phyloP scores from a whole-genome alignment of 2,329 filamentous ascomycete genomes.

The Ascochyta fabae region DNA sequence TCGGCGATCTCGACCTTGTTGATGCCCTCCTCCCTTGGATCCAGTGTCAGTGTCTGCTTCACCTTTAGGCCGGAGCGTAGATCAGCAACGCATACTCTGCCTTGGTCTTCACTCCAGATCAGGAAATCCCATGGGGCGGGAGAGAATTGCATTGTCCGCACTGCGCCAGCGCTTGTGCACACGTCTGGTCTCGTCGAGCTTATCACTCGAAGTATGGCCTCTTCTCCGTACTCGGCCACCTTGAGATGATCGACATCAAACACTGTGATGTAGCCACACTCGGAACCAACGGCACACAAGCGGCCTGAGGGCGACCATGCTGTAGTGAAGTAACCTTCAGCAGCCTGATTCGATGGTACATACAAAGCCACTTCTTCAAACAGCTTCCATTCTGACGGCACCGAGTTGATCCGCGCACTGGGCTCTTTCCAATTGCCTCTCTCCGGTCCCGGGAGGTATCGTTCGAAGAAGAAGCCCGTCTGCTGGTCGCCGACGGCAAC shows the following conservation, averaged over 20 bases:
- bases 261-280: conserved; percentile 79
- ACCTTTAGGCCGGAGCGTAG: conserved; percentile 69
- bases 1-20: conserved; percentile 65
- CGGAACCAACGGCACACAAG: conserved; percentile 77
- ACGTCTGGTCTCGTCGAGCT: conserved; percentile 74
- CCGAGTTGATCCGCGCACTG: conserved; percentile 28
- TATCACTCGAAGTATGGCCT: conserved; percentile 77
- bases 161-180: conserved; percentile 70
- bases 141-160: conserved; percentile 90
- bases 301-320: conserved; percentile 76
- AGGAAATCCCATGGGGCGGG: conserved; percentile 89
- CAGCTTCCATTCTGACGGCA: conserved; percentile 49
- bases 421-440: conserved; percentile 33
- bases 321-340: conserved; percentile 73
- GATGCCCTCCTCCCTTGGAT: conserved; percentile 62
- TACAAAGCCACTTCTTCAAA: conserved; percentile 52
- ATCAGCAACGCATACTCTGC: conserved; percentile 76
- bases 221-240: conserved; percentile 53
- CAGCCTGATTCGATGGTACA: conserved; percentile 45
- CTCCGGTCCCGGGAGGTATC: conserved; percentile 48
- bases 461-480: conserved; percentile 81
- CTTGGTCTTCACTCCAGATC: conserved; percentile 91
- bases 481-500: conserved; percentile 88
- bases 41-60: conserved; percentile 72
- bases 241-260: conserved; percentile 65